Evolutionary conservation across 1,139 yeast species (phyloP), one percentile per base, ranked within the genome.

Genomic region (Suhomyces guaymorum): DNA sequence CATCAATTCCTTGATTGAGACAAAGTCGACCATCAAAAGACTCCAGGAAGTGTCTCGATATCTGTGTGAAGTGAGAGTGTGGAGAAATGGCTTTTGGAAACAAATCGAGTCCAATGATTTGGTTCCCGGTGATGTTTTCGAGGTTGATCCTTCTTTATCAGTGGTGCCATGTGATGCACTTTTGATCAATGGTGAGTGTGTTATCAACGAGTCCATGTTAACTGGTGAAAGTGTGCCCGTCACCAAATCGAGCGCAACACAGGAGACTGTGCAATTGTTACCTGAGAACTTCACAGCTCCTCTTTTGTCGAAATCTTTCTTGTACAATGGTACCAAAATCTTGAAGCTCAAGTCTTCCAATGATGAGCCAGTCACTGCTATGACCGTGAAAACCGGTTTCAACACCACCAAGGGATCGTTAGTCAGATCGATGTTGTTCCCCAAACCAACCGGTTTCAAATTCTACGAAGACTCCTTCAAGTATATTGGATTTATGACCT

Each of bases 191-290:
- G 98, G 98, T 35, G 97, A 89, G 55, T 87, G 95, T 58, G 88
- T 92, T 38, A 84, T 90, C 12, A 92, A 92, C 58, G 97, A 90
- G 56, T 85, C 96, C 8, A 90, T 90, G 95, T 73, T 90, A 20
- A 92, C 97, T 0, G 99, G 99, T 25, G 99, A 92, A 57, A 88
- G 97, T 39, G 97, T 92, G 1, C 98, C 99, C 0, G 96, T 92
- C 2, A 78, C 96, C 0, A 92, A 92, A 56, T 46, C 70, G 4
- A 74, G 84, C 3, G 89, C 95, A 2, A 66, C 75, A 0, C 75
- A 74, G 17, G 88, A 80, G 13, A 73, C 82, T 0, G 74, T 88
- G 27, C 64, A 65, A 19, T 67, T 66, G 12, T 59, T 88, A 26
- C 70, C 75, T 14, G 68, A 66, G 29, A 82, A 76, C 49, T 76